A percentile compares a stretch with the other conserved stretches of the same genome.
These are phyloP conservation scores for Adansonia madagascariensis DNA, from an alignment of 441 rosid genomes.

Conservation along the genomic window DNA sequence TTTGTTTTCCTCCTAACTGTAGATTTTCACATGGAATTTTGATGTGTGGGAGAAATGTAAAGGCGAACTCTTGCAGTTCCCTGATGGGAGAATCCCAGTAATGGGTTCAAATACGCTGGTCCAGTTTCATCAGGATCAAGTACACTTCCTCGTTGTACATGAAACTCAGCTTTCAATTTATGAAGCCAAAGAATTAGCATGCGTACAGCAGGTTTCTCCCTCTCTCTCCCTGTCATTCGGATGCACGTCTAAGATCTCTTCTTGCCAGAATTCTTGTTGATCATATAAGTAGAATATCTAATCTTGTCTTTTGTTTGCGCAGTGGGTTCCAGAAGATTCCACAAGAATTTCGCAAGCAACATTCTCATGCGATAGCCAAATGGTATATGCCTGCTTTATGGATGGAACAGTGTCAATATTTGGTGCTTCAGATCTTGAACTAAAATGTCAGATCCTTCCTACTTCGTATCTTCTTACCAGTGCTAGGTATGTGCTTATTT, in stretches of 20 bases:
- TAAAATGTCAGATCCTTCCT: conserved; percentile 45
- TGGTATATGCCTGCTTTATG: conserved; percentile 50
- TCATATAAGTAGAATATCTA: neutral
- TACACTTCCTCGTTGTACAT: conserved; percentile 50
- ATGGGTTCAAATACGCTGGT: conserved; percentile 41
- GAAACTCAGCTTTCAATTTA: conserved; percentile 49
- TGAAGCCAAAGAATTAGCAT: conserved; percentile 44
- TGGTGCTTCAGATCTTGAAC: conserved; percentile 41
- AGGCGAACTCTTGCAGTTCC: conserved; percentile 42
- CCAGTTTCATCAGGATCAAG: conserved; percentile 59
- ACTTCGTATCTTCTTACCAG: conserved; percentile 39
- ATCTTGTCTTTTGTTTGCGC: conserved; percentile 14
- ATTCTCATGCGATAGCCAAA: conserved; percentile 58
- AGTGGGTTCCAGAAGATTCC: conserved; percentile 50
- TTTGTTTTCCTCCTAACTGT: conserved; percentile 18
- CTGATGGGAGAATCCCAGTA: conserved; percentile 30
- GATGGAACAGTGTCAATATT: conserved; percentile 56
- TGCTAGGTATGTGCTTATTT: conserved; percentile 30
- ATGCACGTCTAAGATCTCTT: no score
- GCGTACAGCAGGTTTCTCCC: conserved; percentile 50
- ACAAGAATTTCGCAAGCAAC: conserved; percentile 52
- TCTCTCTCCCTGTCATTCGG: neutral
- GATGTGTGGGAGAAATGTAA: conserved; percentile 50
- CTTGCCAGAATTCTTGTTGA: neutral
- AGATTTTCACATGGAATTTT: conserved; percentile 52